Conservation (phyloP, 78 protist genomes). For the Dictyostelium discoideum region DNA sequence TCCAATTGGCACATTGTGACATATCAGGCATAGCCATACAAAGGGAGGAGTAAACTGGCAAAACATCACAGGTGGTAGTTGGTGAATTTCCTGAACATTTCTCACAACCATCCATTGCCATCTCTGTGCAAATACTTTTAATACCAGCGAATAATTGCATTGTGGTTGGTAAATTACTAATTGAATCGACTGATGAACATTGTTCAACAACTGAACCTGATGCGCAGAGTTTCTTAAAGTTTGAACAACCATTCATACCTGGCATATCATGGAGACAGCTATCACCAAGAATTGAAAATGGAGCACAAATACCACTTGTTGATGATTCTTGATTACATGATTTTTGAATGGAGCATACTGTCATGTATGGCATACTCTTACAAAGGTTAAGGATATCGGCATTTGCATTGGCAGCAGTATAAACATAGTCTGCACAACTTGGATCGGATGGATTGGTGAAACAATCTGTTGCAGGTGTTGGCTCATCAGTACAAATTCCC, state of each 20-base stretch:
- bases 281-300: conserved; percentile 47
- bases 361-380: conserved; percentile 33
- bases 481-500: background rate
- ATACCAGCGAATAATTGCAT: background rate
- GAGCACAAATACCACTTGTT: conserved; percentile 19
- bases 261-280: conserved; percentile 61
- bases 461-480: background rate
- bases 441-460: background rate
- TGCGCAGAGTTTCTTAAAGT: conserved; percentile 1
- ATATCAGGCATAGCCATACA: conserved; percentile 71
- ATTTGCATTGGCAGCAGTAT: background rate
- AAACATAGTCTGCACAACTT: conserved; percentile 4
- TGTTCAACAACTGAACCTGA: background rate
- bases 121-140: conserved; percentile 34
- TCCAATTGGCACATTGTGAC: conserved; percentile 62
- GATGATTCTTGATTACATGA: background rate
- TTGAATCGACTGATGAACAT: background rate
- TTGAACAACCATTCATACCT: conserved; percentile 46
- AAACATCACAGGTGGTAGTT: background rate
- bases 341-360: conserved; percentile 20
- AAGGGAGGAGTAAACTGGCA: conserved; percentile 37
- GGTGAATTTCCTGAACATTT: background rate
- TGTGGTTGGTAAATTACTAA: background rate
- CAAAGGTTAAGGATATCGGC: conserved; percentile 35
- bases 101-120: conserved; percentile 59